These are phyloP conservation scores for Brassica juncea DNA, from an alignment of 345 rosid genomes.

Conservation along the genomic window DNA sequence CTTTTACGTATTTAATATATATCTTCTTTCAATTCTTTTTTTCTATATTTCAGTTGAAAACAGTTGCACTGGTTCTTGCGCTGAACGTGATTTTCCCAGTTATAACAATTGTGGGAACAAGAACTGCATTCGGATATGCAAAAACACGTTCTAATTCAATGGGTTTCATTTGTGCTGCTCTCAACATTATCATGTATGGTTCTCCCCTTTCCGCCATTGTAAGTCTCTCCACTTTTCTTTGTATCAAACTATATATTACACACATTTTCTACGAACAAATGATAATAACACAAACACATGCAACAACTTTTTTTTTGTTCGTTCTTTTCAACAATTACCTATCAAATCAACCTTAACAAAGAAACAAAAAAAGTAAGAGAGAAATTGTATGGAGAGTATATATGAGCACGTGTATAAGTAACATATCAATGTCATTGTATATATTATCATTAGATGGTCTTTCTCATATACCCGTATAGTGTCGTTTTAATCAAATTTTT, in stretches of 20 bases:
- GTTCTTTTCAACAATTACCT: neutral
- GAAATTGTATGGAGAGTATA: conserved; percentile 13
- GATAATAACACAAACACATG: neutral
- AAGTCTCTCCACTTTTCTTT: conserved; percentile 21
- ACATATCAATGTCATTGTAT: neutral
- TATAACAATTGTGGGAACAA: conserved; percentile 50
- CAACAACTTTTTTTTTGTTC: neutral
- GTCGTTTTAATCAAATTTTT: neutral
- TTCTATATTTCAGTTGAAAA: conserved; percentile 44
- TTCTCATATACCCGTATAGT: neutral
- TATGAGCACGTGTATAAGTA: conserved; percentile 7
- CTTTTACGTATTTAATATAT: conserved; percentile 9
- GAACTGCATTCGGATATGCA: conserved; percentile 48
- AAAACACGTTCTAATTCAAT: conserved; percentile 52
- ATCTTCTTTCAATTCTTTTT: neutral
- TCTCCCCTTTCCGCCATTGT: conserved; percentile 85
- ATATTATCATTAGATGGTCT: neutral
- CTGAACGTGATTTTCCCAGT: conserved; percentile 55
- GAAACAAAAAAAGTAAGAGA: neutral
- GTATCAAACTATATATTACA: neutral
- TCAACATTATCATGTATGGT: conserved; percentile 71
- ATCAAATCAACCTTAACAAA: neutral
- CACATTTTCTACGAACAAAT: neutral
- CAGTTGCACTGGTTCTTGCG: conserved; percentile 43
- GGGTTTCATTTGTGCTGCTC: conserved; percentile 61